Base-by-base conservation (phyloP, 1,284 basidiomycete species). In the Malassezia sp. region DNA sequence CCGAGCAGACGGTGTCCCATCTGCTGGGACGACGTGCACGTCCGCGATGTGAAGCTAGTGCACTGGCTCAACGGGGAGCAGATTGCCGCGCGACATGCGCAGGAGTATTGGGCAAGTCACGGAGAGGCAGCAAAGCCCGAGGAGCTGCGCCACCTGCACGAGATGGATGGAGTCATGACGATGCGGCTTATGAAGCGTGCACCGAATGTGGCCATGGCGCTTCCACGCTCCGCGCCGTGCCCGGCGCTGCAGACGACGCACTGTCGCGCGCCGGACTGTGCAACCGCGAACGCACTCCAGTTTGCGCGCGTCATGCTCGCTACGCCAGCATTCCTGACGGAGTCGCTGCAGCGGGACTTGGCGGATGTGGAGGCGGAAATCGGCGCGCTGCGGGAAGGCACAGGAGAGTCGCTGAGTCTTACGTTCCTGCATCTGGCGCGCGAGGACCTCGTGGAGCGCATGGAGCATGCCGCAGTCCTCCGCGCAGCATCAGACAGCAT, bases 291-390 rank as follows among this genome's bases (percentile, higher is more conserved):
- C n/a, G 85, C 93, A 21, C 81, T 83, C 57, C 74, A 76, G 17
- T 96, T 84, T 67, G 79, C 89, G 28, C 90, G 87, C 61, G 93
- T 96, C 73, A 93, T 96, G 85, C 80, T 97, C 17, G 89, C 88
- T 10, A 85, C 89, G 0, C 88, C 91, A 0, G 76, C 80, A 22
- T 46, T 59, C 20, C 83, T 90, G 64, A 75, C 83, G 34, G 67
- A 75, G 10, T 82, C 87, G 61, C 77, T 95, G 12, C 76, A 79
- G 0, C 75, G 73, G 35, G 86, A 96, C 56, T 72, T 90, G 7
- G 79, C 79, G 33, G 81, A 84, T 54, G 75, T 96, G 3, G 76
- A 75, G 2, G 63, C 74, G 1, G 85, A 90, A 70, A 52, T 55
- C 20, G 38, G 35, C 22, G 42, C 56, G 29, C 77, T 81, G 46